Conservation (phyloP, 345 rosid species). For the Ailanthus altissimus region DNA sequence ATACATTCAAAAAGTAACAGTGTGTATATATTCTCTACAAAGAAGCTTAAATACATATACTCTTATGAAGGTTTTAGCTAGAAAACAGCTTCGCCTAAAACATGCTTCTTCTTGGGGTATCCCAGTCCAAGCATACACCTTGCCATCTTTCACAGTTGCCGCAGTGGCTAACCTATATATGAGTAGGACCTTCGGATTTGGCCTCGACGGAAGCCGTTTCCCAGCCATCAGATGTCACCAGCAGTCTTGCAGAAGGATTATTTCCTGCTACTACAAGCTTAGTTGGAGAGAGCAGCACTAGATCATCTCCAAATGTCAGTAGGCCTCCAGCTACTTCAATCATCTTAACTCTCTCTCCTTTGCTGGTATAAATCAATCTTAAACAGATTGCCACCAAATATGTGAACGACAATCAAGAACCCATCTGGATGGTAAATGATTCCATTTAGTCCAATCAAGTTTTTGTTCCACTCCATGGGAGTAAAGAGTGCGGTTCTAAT, state of each 20-base stretch:
- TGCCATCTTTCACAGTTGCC: slow-evolving; percentile 78
- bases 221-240: slow-evolving; percentile 91
- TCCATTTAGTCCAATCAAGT: slow-evolving; percentile 69
- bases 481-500: slow-evolving; percentile 62
- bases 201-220: slow-evolving; percentile 62
- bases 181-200: slow-evolving; percentile 61
- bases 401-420: slow-evolving; percentile 72
- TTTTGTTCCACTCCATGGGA: slow-evolving; percentile 66
- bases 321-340: slow-evolving; percentile 58
- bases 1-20: too few species aligned
- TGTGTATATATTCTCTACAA: too few species aligned
- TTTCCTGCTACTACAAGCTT: slow-evolving; percentile 83
- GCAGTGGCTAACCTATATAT: slow-evolving; percentile 79
- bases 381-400: slow-evolving; percentile 56
- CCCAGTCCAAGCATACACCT: slow-evolving; percentile 83
- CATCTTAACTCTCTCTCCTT: slow-evolving; percentile 42
- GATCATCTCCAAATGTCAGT: slow-evolving; percentile 64
- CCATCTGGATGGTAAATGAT: slow-evolving; percentile 86
- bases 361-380: slow-evolving; percentile 58
- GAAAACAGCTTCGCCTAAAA: slow-evolving; percentile 74
- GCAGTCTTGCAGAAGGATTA: slow-evolving; percentile 62
- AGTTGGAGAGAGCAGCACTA: slow-evolving; percentile 63
- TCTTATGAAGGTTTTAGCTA: too few species aligned
- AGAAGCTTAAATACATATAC: neutral
- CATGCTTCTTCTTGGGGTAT: slow-evolving; percentile 74